phyloP scores from a whole-genome alignment of 257 asterid species.

The Eucommia ulmoides region DNA sequence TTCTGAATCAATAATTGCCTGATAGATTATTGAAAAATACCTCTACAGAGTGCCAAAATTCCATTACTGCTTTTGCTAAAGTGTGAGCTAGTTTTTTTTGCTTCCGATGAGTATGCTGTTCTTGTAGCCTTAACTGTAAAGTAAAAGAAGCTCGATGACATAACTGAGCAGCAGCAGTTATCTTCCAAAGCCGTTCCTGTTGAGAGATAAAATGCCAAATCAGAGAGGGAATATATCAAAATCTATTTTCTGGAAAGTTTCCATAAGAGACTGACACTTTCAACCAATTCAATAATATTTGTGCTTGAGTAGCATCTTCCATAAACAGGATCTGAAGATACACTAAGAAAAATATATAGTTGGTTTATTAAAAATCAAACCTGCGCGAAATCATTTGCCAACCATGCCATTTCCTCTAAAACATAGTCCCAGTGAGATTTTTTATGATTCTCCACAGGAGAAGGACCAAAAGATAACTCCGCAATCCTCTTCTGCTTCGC shows the following conservation, averaged over 20 bases:
- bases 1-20: background rate
- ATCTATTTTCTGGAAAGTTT: background rate
- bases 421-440: conserved; percentile 89
- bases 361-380: conserved; percentile 21
- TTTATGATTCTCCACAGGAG: conserved; percentile 22
- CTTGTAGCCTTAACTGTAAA: conserved; percentile 35
- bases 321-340: conserved; percentile 1
- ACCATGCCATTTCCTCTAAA: conserved; percentile 95
- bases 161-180: conserved; percentile 56
- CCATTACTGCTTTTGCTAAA: conserved; percentile 64
- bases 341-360: conserved; percentile 5
- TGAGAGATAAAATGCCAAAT: conserved; percentile 6
- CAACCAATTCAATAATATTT: background rate
- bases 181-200: conserved; percentile 91
- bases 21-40: conserved; percentile 13
- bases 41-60: conserved; percentile 78
- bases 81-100: conserved; percentile 50
- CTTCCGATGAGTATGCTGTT: conserved; percentile 26
- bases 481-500: conserved; percentile 70
- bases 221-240: background rate
- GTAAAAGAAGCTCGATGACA: conserved; percentile 43
- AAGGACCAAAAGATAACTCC: conserved; percentile 41
- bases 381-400: conserved; percentile 99
- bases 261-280: background rate
- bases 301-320: background rate